Evolutionary conservation across 345 rosid species (phyloP), one percentile per base, ranked within the genome.

Genomic region (Sonneratia caseolaris): DNA sequence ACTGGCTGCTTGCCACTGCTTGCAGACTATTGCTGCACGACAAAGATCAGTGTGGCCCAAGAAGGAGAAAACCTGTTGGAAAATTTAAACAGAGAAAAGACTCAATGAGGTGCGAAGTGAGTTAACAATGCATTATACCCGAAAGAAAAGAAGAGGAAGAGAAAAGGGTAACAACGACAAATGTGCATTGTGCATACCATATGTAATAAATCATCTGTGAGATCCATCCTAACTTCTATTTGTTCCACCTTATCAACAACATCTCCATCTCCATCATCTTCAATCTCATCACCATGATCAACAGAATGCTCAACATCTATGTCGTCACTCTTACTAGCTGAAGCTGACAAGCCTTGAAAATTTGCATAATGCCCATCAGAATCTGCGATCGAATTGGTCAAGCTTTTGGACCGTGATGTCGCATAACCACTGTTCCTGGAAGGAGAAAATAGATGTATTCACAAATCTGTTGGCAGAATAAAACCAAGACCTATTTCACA

Each of bases 1-100:
- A 77, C 94, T 92, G 76, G 97, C 97, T 71, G 79, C 78, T 85
- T 88, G 88, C 98, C 99, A 95, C 86, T 90, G 98, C 74, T 88
- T 83, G 83, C 99, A 92, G 48, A 92, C 99, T 84, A 86, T 85
- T 56, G 96, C 98, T 72, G 97, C 91, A 66, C 86, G 87, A 76
- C 98, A 90, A 55, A 95, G 92, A 84, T 85, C 86, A 66, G 76
- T 69, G 53, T 83, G 89, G 74, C 86, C 87, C 87, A 95, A 84
- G 84, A 92, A 90, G 24, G 98, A 90, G 82, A 95, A 95, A 61
- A 95, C 99, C 99, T 95, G 85, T 47, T 21, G 47, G 42, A 45
- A 73, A 67, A 64, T 45, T 21, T 14, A 35, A 11, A 62, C 66
- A 62, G 9, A 11, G 14, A 62, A 35, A 62, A 35, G 66, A 62